These are phyloP conservation scores for Hypoxylon sp. DNA, from an alignment of 2,329 filamentous ascomycete genomes.

Conservation along the genomic window DNA sequence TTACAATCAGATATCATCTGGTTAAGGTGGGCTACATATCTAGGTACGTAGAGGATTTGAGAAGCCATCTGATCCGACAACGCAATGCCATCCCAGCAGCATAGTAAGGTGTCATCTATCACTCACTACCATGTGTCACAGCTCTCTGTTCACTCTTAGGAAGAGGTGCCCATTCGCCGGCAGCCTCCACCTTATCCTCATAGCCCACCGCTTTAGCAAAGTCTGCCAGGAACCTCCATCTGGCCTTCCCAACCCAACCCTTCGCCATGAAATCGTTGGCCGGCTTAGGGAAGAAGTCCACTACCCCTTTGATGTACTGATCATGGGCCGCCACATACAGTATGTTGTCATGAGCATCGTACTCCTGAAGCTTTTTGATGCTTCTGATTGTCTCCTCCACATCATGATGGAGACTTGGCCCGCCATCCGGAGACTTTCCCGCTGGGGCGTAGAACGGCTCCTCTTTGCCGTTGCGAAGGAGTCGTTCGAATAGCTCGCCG, in stretches of 20 bases:
- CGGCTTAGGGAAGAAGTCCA: slow-evolving; percentile 64
- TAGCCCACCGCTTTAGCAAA: slow-evolving; percentile 58
- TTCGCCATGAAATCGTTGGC: slow-evolving; percentile 61
- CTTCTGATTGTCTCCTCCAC: slow-evolving; percentile 46
- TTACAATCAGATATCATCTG: too few species aligned
- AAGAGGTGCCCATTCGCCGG: slow-evolving; percentile 38
- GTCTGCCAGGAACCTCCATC: slow-evolving; percentile 65
- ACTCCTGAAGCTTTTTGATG: slow-evolving; percentile 43
- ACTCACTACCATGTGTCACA: not conserved
- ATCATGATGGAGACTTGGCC: slow-evolving; percentile 25
- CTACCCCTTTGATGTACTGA: slow-evolving; percentile 50
- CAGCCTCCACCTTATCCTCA: slow-evolving; percentile 44
- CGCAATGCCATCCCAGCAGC: too few species aligned
- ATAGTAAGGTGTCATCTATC: too few species aligned
- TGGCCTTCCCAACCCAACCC: slow-evolving; percentile 58
- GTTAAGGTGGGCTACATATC: too few species aligned
- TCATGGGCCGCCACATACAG: slow-evolving; percentile 44
- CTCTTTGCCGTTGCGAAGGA: slow-evolving; percentile 52
- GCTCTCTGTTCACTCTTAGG: not conserved
- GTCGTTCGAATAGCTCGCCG: slow-evolving; percentile 39
- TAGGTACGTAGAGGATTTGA: too few species aligned
- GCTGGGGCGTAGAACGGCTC: slow-evolving; percentile 52
- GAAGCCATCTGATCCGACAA: too few species aligned
- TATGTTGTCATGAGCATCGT: slow-evolving; percentile 45
- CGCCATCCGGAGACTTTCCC: slow-evolving; percentile 35